These are phyloP conservation scores for Ganoderma boninense DNA, from an alignment of 1,284 basidiomycete genomes.

Conservation along the genomic window DNA sequence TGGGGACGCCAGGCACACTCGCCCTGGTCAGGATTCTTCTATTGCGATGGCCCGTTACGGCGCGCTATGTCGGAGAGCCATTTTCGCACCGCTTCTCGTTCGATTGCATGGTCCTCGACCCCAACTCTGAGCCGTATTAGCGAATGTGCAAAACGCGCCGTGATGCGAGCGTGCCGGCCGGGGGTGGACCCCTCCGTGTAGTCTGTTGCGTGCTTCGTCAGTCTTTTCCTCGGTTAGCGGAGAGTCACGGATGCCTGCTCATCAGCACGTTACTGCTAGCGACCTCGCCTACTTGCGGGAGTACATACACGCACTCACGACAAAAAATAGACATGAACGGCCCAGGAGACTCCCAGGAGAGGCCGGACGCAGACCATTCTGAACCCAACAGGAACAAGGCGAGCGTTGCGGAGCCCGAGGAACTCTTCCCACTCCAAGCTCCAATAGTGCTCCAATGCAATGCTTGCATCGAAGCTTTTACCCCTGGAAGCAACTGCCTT, in stretches of 20 bases:
- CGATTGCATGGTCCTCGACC: background rate
- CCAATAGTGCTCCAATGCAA: background rate
- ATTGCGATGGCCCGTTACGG: background rate
- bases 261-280: background rate
- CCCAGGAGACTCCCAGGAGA: no score
- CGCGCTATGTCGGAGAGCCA: constrained; percentile 3
- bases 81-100: background rate
- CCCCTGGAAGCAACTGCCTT: background rate
- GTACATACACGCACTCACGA: background rate
- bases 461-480: background rate
- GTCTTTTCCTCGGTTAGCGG: background rate
- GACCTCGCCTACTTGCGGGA: background rate
- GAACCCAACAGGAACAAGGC: background rate
- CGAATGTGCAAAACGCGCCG: background rate
- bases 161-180: background rate
- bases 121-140: background rate
- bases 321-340: background rate
- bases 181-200: background rate
- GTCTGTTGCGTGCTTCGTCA: constrained; percentile 7
- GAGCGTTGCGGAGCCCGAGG: background rate
- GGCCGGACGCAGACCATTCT: background rate
- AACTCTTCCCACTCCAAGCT: background rate
- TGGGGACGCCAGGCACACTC: background rate
- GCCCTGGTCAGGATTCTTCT: background rate
- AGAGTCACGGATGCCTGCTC: background rate